Base-by-base conservation (phyloP, 805 yeast genomes). In the Saturnispora gosingensis region DNA sequence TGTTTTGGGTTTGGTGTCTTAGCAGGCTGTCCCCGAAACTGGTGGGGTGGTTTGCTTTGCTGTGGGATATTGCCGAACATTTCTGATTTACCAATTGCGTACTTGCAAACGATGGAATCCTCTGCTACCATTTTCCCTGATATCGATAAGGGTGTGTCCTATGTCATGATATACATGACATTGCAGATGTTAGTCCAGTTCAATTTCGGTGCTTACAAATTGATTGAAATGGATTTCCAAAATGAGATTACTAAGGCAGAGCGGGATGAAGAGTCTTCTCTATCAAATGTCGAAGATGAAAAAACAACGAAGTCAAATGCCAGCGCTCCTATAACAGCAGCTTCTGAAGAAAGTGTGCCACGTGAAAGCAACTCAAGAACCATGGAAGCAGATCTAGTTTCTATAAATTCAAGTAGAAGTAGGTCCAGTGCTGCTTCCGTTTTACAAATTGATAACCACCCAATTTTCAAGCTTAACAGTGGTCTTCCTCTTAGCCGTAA, bases 81-180 rank as follows among this genome's bases (percentile, higher is more conserved):
- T 43, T 78, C 88, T 15, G 96, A 88, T 68, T 72, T 88, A 51
- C 96, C 96, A 0, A 85, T 88, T 59, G 95, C 96, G 0, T 88
- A 88, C 59, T 65, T 82, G 32, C 88, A 83, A 59, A 83, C 93
- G 1, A 69, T 88, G 62, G 82, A 85, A 22, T 73, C 78, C 15
- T 82, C 88, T 0, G 70, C 78, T 1, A 25, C 46, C 6, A 69
- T 75, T 5, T 84, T 90, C 59, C 70, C 82, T 0, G 59, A 71
- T 16, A 87, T 88, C 28, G 74, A 78, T 49, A 75, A 76, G 57
- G 97, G 97, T 15, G 83, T 85, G 28, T 95, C 97, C 0, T 87
- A 85, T 66, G 83, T 87, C n/a, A 83, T 89, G 60, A 82, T 89
- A 40, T 85, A 85, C 58, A 70, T 84, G 45, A 83, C 88, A 2